Evolutionary conservation across 2,329 filamentous ascomycete species (phyloP).

Genomic region (Epichloe amarillans): DNA sequence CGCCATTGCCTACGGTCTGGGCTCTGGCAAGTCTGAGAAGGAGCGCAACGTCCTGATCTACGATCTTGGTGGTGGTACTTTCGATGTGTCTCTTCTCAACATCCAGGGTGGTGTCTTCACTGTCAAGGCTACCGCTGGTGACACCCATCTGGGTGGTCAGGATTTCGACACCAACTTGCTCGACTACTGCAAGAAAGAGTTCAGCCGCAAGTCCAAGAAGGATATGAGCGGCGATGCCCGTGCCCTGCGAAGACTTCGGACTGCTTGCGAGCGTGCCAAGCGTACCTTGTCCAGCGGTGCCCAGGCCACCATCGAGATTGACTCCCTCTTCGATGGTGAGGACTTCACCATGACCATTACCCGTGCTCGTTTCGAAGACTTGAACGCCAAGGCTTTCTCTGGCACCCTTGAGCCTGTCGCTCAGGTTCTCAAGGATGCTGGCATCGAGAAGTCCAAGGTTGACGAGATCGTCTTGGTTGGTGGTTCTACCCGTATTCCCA

Average conservation of each 20-base stretch:
- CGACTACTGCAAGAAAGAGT: constrained; percentile 94
- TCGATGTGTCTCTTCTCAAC: constrained; percentile 98
- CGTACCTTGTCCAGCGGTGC: constrained; percentile 94
- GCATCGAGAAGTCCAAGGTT: constrained; percentile 76
- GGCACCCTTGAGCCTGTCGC: constrained; percentile 91
- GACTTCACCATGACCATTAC: constrained; percentile 97
- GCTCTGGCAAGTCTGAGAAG: constrained; percentile 87
- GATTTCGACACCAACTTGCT: constrained; percentile 95
- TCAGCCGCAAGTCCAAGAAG: constrained; percentile 62
- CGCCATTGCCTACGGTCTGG: constrained; percentile 96
- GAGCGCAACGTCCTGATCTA: constrained; percentile 99
- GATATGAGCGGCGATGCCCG: constrained; percentile 72
- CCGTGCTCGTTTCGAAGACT: constrained; percentile 96
- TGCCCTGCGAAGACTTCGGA: constrained; percentile 89
- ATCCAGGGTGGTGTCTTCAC: constrained; percentile 99
- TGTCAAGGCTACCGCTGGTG: constrained; percentile 95
- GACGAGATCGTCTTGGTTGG: constrained; percentile 98
- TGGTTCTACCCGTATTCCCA: constrained; percentile 97
- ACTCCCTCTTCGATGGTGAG: constrained; percentile 95
- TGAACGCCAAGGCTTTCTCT: constrained; percentile 90
- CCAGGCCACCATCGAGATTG: constrained; percentile 95
- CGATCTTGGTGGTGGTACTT: constrained; percentile 99
- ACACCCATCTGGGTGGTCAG: constrained; percentile 89
- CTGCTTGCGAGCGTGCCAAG: constrained; percentile 99
- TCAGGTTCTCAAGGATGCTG: constrained; percentile 90